Base-by-base conservation (phyloP, 208 protist genomes). In the Leishmania tropica region DNA sequence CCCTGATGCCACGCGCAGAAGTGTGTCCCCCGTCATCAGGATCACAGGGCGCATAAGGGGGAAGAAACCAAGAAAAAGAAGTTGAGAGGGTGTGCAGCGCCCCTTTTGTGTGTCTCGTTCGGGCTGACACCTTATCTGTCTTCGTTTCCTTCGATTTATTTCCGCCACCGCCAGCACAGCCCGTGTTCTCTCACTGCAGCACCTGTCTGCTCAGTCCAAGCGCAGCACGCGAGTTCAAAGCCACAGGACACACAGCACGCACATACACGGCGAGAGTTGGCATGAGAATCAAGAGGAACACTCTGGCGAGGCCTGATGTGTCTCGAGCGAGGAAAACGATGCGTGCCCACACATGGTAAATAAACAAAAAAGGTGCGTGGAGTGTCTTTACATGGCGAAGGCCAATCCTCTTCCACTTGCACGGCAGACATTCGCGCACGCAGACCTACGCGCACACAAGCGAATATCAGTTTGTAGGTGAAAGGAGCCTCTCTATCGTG, bases 321-420 rank as follows among this genome's bases (percentile, higher is more conserved):
- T n/a, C 19, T 15, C 40, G n/a, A 47, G 37, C 31, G 40, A 72
- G 37, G 37, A n/a, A 24, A 48, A 28, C 19, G 21, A 72, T 28
- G 21, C 65, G 42, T 40, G 21, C 4, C 37, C 37, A 72, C 24
- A 45, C 17, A 47, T 13, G 37, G 15, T 72, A 48, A 8, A 47
- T 1, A 81, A 58, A 72, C 31, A 31, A 47, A 72, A 81, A 54
- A 47, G 71, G 11, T 37, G 71, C 47, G 53, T 56, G 21, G 71
- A 21, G 58, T 24, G 71, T 1, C 58, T 28, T 37, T 3, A 2
- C 10, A 19, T 45, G 42, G 42, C 17, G 24, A 75, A 35, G 37
- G 19, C 28, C 8, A 17, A 68, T 37, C 13, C 64, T 19, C 64
- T n/a, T 68, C 31, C 15, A 72, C 31, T 72, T 28, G 7, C 37